Conservation (phyloP, 768 basidiomycete genomes). For the Boletus insuetus region DNA sequence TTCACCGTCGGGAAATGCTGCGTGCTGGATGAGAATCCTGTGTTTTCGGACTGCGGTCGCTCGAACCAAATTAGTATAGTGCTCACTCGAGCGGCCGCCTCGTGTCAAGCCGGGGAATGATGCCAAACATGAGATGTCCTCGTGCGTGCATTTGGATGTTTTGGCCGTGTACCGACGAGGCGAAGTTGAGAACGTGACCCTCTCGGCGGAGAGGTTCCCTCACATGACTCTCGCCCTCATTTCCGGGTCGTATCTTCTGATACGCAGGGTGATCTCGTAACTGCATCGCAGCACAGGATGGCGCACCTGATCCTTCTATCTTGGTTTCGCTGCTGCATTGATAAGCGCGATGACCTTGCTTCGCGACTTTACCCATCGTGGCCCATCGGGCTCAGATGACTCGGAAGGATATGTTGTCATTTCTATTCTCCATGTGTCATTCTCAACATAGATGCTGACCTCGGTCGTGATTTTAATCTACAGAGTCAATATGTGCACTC, state of each 20-base stretch:
- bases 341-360: constrained; percentile 9
- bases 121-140: constrained; percentile 1
- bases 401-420: constrained; percentile 8
- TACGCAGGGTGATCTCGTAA: constrained; percentile 7
- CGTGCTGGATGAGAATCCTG: neutral
- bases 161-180: neutral
- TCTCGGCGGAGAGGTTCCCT: constrained; percentile 8
- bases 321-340: constrained; percentile 7
- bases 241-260: constrained; percentile 13
- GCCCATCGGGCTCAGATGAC: constrained; percentile 1
- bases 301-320: constrained; percentile 12
- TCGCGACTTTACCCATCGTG: constrained; percentile 10
- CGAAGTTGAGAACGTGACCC: constrained; percentile 2
- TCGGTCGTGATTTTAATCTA: constrained; percentile 20
- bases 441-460: constrained; percentile 20
- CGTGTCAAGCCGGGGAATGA: constrained; percentile 8
- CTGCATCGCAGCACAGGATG: constrained; percentile 4
- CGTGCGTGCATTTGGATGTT: constrained; percentile 2
- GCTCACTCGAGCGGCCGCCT: constrained; percentile 18
- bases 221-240: constrained; percentile 7
- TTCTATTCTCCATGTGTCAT: neutral
- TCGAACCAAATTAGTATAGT: constrained; percentile 6
- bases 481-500: constrained; percentile 84
- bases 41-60: neutral
- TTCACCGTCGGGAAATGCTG: neutral